A percentile compares a stretch with the other conserved stretches of the same genome.
These are phyloP conservation scores for Pseudohyphozyma bogoriensis DNA, from an alignment of 768 basidiomycete species.

Conservation along the genomic window DNA sequence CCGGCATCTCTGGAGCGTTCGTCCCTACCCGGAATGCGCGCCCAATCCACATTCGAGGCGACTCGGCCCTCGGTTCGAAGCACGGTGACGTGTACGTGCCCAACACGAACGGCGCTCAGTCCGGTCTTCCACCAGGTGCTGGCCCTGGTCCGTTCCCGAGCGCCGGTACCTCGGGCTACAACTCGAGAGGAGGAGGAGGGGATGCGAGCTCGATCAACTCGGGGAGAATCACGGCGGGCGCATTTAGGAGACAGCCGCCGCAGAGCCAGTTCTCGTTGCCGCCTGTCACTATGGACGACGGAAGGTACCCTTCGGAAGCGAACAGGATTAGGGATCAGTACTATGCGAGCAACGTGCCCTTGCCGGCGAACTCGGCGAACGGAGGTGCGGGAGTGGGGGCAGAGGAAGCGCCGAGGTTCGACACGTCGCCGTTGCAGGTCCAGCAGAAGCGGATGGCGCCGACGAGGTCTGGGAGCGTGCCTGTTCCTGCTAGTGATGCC, in stretches of 20 bases:
- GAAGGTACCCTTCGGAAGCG: conserved; percentile 5
- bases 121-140: conserved; percentile 11
- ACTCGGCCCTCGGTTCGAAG: not conserved
- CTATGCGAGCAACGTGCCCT: not conserved
- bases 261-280: not conserved
- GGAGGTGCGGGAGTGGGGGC: not conserved
- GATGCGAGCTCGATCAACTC: not conserved
- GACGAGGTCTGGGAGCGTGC: conserved; percentile 3
- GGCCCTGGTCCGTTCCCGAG: not conserved
- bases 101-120: not conserved
- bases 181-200: not conserved
- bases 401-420: conserved; percentile 8
- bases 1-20: not conserved
- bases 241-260: conserved; percentile 11
- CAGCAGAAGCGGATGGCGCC: conserved; percentile 4
- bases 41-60: conserved; percentile 1
- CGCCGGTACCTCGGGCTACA: conserved; percentile 8
- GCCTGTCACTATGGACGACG: not conserved
- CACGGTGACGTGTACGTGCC: conserved; percentile 21
- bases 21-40: not conserved
- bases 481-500: not conserved
- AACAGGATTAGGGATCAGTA: conserved; percentile 14
- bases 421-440: conserved; percentile 18
- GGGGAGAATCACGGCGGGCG: conserved; percentile 14
- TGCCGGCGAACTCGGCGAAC: not conserved